Evolutionary conservation across 202 grass and related monocot species (phyloP), one percentile per base, ranked within the genome.

Genomic region (Panicum hallii): DNA sequence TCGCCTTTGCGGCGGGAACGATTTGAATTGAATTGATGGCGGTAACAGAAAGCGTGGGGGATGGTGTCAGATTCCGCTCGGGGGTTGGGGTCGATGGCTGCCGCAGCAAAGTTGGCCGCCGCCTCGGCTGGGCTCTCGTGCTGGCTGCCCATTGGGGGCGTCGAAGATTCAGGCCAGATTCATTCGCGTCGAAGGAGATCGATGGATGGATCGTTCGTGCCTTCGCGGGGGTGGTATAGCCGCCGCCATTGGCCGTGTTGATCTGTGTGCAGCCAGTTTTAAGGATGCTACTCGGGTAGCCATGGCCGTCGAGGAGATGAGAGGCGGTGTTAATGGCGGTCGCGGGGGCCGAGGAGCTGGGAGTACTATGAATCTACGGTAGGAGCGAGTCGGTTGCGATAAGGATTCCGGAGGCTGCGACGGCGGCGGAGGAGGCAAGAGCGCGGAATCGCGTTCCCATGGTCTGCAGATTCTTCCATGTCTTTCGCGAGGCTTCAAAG

Each of bases 111-210:
- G 63, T 90, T 86, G 88, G 63, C 66, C 9, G 72, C 66, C 9
- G 72, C 50, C 53, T 43, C 6, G 15, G 72, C 36, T 43, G 50
- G 20, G 67, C 80, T 16, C 45, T 43, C 70, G 70, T 61, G 61
- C 46, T 36, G 9, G 32, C 45, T 9, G 12, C 19, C 63, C 36
- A 57, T 55, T 55, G 57, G 56, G 48, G 70, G 54, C 63, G 46
- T 41, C 79, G 40, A 78, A 90, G 88, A 86, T 90, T 90, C 84
- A 67, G 79, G 68, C 15, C 54, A 87, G 75, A 87, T 90, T 90
- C 84, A 90, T 11, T 6, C 38, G 9, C 52, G 34, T 1, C 72
- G 30, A 4, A 0, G 36, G 36, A 38, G 36, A 6, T 11, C 9
- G 17, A 26, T 11, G 38, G 54, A n/a, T 22, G 19, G 68, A 64